Base-by-base conservation (phyloP, 805 yeast genomes). In the Suhomyces sp. region DNA sequence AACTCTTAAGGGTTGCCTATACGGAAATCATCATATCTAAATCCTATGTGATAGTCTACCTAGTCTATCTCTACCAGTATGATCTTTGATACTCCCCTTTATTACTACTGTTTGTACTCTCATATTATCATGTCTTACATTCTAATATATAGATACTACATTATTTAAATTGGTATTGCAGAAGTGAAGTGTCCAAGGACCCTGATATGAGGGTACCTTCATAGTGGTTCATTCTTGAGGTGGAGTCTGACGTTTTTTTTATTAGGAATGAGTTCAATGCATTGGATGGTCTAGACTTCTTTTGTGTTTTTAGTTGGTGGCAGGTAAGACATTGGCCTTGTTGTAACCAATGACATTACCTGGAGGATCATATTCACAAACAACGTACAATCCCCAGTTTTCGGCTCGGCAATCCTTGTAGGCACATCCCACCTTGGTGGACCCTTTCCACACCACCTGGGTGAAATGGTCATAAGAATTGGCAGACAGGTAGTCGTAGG, bases 271-370 rank as follows among this genome's bases (percentile, higher is more conserved):
- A n/a, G n/a, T n/a, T n/a, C n/a, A n/a, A n/a, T n/a, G n/a, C n/a
- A n/a, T n/a, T n/a, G n/a, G n/a, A n/a, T n/a, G n/a, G n/a, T n/a
- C 23, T 20, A 20, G 10, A 20, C 23, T 20, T 20, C 23, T 20
- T 20, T 8, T 11, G 8, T 20, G 30, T 27, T 6, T 19, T 20
- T n/a, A n/a, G n/a, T n/a, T n/a, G n/a, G n/a, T n/a, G n/a, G n/a
- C n/a, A n/a, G 57, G 58, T 22, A 58, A 51, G 14, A 61, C 67
- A 31, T 62, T 62, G 6, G 31, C 46, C 12, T 27, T 27, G n/a
- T 48, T 43, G 30, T 53, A 38, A 8, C 68, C 68, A 23, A 62
- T 47, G 20, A 58, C 50, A 31, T 63, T 62, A n/a, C 68, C 68
- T 1, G 56, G 50, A 6, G 68, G 68, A 34, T 48, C 53, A 42